A percentile compares a stretch with the other conserved stretches of the same genome.
phyloP scores from a whole-genome alignment of 1,284 basidiomycete species.

The Ganoderma lingzhi region DNA sequence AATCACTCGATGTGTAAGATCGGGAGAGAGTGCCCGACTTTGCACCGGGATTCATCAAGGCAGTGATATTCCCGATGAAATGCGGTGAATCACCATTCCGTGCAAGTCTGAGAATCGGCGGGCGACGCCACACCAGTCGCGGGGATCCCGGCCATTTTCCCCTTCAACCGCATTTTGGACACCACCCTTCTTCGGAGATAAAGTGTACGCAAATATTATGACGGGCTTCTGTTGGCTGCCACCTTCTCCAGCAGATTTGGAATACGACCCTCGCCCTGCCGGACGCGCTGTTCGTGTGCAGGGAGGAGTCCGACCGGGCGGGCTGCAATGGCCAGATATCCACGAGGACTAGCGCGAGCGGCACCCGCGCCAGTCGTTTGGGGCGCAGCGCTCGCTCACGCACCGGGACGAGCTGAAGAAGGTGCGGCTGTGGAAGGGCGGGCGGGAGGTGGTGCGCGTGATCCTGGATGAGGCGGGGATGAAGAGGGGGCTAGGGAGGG shows the following conservation, averaged over 20 bases:
- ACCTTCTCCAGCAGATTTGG: neutral
- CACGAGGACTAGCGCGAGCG: constrained; percentile 14
- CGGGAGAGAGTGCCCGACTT: too few species aligned
- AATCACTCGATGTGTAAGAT: too few species aligned
- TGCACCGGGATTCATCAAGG: too few species aligned
- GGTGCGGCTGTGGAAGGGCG: neutral
- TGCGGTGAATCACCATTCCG: too few species aligned
- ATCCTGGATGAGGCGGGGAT: neutral
- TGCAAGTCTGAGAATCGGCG: too few species aligned
- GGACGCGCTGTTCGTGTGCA: neutral
- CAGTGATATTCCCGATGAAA: too few species aligned
- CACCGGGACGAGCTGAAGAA: neutral
- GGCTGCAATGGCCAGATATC: neutral
- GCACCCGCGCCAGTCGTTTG: constrained; percentile 8
- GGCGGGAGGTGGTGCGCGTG: neutral
- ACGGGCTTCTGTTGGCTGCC: neutral
- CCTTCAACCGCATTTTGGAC: too few species aligned
- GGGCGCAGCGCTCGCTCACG: too few species aligned
- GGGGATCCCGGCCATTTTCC: too few species aligned
- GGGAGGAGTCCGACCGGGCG: neutral
- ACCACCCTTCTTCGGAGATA: neutral
- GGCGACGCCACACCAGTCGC: too few species aligned
- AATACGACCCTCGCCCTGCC: neutral
- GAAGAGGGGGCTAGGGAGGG: neutral
- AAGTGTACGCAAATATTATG: too few species aligned